Evolutionary conservation across 257 asterid genomes (phyloP).

Genomic region (Galeopsis tetrahit): DNA sequence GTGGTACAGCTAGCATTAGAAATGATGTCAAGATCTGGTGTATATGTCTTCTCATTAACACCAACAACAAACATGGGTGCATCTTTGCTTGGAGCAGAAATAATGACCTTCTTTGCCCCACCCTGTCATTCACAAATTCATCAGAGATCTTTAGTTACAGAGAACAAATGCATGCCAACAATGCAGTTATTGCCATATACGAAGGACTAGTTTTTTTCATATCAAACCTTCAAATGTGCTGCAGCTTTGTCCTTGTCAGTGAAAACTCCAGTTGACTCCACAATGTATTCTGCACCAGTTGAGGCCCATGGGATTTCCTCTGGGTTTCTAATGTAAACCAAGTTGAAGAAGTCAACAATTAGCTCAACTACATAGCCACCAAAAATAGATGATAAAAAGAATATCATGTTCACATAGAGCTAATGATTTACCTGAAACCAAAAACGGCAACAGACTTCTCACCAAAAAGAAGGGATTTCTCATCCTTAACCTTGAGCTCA

Average conservation of each 20-base stretch:
- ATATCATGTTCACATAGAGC: not conserved
- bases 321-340: constrained; percentile 40
- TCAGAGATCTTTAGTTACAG: not conserved
- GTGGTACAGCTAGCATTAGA: constrained; percentile 93
- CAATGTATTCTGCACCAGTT: constrained; percentile 56
- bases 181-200: not conserved
- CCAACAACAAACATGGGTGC: constrained; percentile 94
- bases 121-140: constrained; percentile 48
- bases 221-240: constrained; percentile 51
- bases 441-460: constrained; percentile 55
- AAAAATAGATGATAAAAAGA: not conserved
- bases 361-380: not conserved
- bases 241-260: constrained; percentile 65
- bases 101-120: constrained; percentile 82
- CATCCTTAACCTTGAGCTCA: constrained; percentile 61
- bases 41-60: constrained; percentile 78
- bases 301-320: constrained; percentile 58
- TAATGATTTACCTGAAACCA: constrained; percentile 42
- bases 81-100: constrained; percentile 84
- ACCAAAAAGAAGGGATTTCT: constrained; percentile 65
- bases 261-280: constrained; percentile 59
- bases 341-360: constrained; percentile 15
- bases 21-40: constrained; percentile 64
- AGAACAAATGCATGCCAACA: not conserved
- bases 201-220: too few species aligned